Percentiles rank a stretch among this genome's conserved stretches.
Conservation (phyloP, 2,329 filamentous ascomycete species). For the Paramyrothecium roridum region DNA sequence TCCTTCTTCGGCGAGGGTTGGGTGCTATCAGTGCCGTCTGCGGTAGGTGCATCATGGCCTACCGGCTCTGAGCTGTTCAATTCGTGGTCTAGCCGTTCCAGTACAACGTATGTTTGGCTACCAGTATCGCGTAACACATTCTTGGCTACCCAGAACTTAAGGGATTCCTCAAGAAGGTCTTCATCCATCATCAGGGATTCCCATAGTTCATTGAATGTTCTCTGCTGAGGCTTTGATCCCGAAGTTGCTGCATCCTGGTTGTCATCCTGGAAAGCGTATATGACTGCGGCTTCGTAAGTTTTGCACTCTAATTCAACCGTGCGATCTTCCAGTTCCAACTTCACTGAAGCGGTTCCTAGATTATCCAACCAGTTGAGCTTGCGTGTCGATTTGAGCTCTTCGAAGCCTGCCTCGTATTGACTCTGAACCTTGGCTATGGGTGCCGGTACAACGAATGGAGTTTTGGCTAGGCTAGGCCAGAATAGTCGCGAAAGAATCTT, state of each 20-base stretch:
- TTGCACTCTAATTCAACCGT: conserved; percentile 68
- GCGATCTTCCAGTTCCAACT: conserved; percentile 80
- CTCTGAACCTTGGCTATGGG: conserved; percentile 60
- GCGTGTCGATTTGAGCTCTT: conserved; percentile 74
- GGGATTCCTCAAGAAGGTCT: conserved; percentile 62
- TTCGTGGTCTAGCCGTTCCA: conserved; percentile 57
- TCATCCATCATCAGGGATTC: conserved; percentile 68
- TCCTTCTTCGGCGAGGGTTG: conserved; percentile 46
- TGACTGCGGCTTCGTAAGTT: conserved; percentile 84
- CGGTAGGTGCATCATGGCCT: conserved; percentile 24
- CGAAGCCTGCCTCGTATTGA: conserved; percentile 72
- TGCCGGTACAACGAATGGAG: conserved; percentile 62
- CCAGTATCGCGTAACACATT: conserved; percentile 58
- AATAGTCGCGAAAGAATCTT: conserved; percentile 90
- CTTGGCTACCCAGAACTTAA: conserved; percentile 70
- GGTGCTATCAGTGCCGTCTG: conserved; percentile 17
- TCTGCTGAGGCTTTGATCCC: conserved; percentile 29
- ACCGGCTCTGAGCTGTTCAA: conserved; percentile 19
- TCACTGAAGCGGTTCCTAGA: conserved; percentile 75
- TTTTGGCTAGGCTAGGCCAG: conserved; percentile 79
- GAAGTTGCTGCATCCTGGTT: conserved; percentile 22
- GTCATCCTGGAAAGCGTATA: conserved; percentile 71
- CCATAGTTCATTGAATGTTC: conserved; percentile 52
- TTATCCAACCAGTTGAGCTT: conserved; percentile 88
- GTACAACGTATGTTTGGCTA: conserved; percentile 59